A percentile compares a stretch with the other conserved stretches of the same genome.
These are phyloP conservation scores for Leptographium galeiforme DNA, from an alignment of 2,329 filamentous ascomycete species.

Conservation along the genomic window DNA sequence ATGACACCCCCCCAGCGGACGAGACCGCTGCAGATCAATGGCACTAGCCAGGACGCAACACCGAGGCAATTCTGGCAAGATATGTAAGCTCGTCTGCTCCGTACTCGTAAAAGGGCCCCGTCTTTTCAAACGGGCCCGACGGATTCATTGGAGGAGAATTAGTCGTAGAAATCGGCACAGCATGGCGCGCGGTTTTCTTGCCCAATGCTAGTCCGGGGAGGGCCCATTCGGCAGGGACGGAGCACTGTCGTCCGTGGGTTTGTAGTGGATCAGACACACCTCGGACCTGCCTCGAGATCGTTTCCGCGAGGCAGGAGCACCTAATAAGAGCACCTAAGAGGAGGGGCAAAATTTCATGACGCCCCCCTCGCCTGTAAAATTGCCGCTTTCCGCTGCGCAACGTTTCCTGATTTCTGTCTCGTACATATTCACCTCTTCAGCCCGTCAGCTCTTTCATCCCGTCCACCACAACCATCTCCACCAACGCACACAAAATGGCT, in stretches of 20 bases:
- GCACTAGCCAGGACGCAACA: too few relatives aligned
- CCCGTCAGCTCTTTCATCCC: too few relatives aligned
- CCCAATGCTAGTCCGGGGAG: background rate
- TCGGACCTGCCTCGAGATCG: background rate
- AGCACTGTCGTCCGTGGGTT: background rate
- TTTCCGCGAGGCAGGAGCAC: background rate
- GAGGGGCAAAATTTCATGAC: background rate
- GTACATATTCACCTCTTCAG: background rate
- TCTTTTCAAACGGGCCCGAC: too few relatives aligned
- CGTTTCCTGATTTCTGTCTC: background rate
- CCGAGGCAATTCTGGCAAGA: too few relatives aligned
- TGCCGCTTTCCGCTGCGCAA: background rate
- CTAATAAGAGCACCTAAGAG: background rate
- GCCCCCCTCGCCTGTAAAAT: background rate
- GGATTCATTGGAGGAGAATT: too few relatives aligned
- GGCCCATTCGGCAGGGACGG: background rate
- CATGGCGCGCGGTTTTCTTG: background rate
- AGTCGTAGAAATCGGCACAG: too few relatives aligned
- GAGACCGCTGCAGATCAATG: too few relatives aligned
- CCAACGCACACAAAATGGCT: constrained; percentile 45
- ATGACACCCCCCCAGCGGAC: too few relatives aligned
- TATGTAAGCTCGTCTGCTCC: too few relatives aligned
- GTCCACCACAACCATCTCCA: background rate
- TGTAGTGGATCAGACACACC: background rate
- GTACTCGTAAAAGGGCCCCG: too few relatives aligned